phyloP scores from a whole-genome alignment of 306 rosid genomes.

The barrel medic (Medicago truncatula) region MtrunA17r5.0-ANR NC_053042.1:36058501-36059000 shows the following conservation, averaged over 20 bases:
- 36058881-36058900: conserved; percentile 54
- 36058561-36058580: conserved; percentile 50
- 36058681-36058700: conserved; percentile 55
- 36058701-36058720: conserved; percentile 41
- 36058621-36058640: conserved; percentile 69
- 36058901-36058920: conserved; percentile 54
- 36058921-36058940: conserved; percentile 54
- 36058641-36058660: conserved; percentile 49
- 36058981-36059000: conserved; percentile 50
- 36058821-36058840: conserved; percentile 60
- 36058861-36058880: conserved; percentile 71
- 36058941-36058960: conserved; percentile 49
- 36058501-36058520: conserved; percentile 69
- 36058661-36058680: conserved; percentile 67
- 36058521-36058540: conserved; percentile 77
- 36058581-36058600: conserved; percentile 44
- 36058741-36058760: conserved; percentile 65
- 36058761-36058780: conserved; percentile 51
- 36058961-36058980: conserved; percentile 61
- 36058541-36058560: conserved; percentile 59
- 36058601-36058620: conserved; percentile 49
- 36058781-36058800: conserved; percentile 58
- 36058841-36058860: conserved; percentile 53
- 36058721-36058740: conserved; percentile 46
- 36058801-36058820: conserved; percentile 64